Conservation (phyloP, 2,329 filamentous ascomycete species). For the Aspergillus bombycis region DNA sequence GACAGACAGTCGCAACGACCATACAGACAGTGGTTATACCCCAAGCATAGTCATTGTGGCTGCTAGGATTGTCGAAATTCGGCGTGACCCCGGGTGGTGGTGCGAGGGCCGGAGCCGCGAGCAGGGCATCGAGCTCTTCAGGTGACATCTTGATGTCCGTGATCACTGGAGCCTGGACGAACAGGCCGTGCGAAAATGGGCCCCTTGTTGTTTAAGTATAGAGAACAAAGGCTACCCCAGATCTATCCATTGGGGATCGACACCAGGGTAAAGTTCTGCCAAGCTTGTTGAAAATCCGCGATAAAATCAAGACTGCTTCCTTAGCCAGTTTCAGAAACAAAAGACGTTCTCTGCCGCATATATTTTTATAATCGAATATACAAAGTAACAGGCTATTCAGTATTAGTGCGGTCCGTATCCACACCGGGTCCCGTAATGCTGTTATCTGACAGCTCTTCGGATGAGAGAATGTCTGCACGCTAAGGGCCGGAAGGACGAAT, state of each 20-base stretch:
- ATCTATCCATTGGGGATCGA: neutral
- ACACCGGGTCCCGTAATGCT: neutral
- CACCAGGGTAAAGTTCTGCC: neutral
- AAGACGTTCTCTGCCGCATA: neutral
- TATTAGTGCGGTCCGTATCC: neutral
- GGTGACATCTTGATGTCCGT: neutral
- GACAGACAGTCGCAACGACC: conserved; percentile 22
- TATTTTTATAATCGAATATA: neutral
- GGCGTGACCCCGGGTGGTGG: conserved; percentile 23
- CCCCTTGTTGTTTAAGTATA: neutral
- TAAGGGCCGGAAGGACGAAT: neutral
- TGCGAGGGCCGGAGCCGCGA: conserved; percentile 19
- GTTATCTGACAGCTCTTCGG: neutral
- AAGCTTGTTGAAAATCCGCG: neutral
- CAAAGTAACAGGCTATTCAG: no score
- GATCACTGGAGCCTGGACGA: no score
- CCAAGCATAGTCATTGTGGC: conserved; percentile 24
- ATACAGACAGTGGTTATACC: conserved; percentile 24
- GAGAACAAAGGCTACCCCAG: neutral
- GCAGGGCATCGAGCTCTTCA: conserved; percentile 5
- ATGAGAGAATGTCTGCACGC: neutral
- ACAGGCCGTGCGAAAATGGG: neutral
- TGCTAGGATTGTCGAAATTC: conserved; percentile 26
- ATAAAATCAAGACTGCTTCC: neutral
- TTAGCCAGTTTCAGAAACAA: neutral